Base-by-base conservation (phyloP, 257 asterid genomes). In the Forsythia suspensa region DNA sequence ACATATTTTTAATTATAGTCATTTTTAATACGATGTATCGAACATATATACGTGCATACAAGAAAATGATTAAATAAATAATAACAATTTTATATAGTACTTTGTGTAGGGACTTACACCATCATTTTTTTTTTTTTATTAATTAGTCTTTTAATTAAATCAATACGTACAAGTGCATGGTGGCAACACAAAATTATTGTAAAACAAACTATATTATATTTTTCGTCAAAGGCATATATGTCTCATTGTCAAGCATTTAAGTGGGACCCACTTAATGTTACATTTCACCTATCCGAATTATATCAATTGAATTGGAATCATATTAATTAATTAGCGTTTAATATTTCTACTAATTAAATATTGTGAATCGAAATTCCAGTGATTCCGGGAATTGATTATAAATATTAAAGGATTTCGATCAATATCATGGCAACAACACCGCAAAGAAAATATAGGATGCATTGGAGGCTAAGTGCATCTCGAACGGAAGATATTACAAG, bases 171-270 rank as follows among this genome's bases (percentile, higher is more conserved):
- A 57, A 6, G 34, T 57, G 34, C 66, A 57, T 57, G 66, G 34
- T n/a, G 34, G 66, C 66, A 65, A 79, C 65, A 38, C 74, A 51
- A 77, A 42, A 48, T 48, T 36, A 36, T 46, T 46, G 63, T 39
- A 12, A 52, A 41, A 13, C 34, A 52, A 29, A 48, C 37, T 57
- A 57, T 57, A 57, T 42, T 61, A 9, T 59, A 37, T 73, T 66
- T 74, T 34, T 46, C 52, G 72, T 52, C 79, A 68, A 74, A 55
- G 77, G 69, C 24, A 70, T 37, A 5, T 37, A 71, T 55, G 68
- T 76, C 66, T 69, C 80, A 75, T 75, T 70, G 61, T 70, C 74
- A 40, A 57, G 77, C 80, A 80, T 59, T 59, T 43, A 42, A 75
- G 59, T 43, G 73, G 59, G 4, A n/a, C 73, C 76, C 80, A 41